phyloP scores from a whole-genome alignment of 192 early-diverging fungal species.

The Entomortierella lignicola region DNA sequence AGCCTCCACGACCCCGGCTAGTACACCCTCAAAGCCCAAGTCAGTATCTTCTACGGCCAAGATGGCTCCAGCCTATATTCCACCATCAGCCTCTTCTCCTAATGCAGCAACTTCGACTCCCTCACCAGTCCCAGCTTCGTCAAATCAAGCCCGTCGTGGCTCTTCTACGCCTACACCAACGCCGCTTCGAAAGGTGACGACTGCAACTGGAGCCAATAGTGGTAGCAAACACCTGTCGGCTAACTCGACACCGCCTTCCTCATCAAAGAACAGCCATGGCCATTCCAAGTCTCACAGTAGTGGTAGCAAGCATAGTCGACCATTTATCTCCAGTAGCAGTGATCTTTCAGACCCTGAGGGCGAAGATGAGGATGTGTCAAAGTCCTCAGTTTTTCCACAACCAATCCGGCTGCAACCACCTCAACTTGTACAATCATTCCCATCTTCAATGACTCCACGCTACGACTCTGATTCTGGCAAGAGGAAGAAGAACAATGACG shows the following conservation, averaged over 20 bases:
- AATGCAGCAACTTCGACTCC: slow-evolving; percentile 1
- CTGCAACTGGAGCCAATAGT: neutral
- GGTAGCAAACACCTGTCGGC: slow-evolving; percentile 11
- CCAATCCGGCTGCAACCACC: slow-evolving; percentile 45
- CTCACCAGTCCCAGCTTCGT: slow-evolving; percentile 2
- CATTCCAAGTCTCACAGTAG: neutral
- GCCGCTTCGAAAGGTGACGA: slow-evolving; percentile 35
- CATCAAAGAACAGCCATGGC: slow-evolving; percentile 23
- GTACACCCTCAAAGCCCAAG: slow-evolving; percentile 27
- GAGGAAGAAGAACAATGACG: slow-evolving; percentile 25
- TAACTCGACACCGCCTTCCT: slow-evolving; percentile 10
- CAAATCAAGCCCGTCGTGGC: slow-evolving; percentile 18
- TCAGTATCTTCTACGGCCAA: slow-evolving; percentile 23
- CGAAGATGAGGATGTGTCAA: slow-evolving; percentile 18
- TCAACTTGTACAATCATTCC: slow-evolving; percentile 20
- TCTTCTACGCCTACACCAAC: slow-evolving; percentile 36
- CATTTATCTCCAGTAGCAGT: slow-evolving; percentile 29
- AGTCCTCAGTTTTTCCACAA: neutral
- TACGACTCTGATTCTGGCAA: slow-evolving; percentile 37
- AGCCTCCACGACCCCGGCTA: neutral
- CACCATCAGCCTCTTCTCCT: slow-evolving; percentile 17
- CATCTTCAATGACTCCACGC: slow-evolving; percentile 2
- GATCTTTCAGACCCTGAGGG: slow-evolving; percentile 46
- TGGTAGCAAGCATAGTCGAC: slow-evolving; percentile 25
- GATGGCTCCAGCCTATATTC: slow-evolving; percentile 42